Percentiles rank a stretch among this genome's conserved stretches.
These are phyloP conservation scores for Debaryomyces sp. DNA, from an alignment of 1,139 yeast genomes.

Conservation along the genomic window DNA sequence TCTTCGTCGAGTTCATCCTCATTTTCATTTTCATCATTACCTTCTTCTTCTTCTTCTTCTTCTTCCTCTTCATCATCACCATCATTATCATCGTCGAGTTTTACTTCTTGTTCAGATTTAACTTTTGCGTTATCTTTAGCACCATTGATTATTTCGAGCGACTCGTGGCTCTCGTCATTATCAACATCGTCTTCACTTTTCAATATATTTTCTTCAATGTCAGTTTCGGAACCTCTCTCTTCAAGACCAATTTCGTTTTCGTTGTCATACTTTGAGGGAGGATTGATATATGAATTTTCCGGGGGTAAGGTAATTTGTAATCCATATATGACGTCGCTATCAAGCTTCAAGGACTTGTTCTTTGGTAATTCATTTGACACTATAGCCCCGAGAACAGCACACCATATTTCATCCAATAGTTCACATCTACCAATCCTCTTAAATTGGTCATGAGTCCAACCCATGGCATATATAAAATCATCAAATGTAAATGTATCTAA, in stretches of 20 bases:
- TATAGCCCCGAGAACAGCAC: slow-evolving; percentile 56
- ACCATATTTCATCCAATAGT: slow-evolving; percentile 71
- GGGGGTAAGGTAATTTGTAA: slow-evolving; percentile 47
- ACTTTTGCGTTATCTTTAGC: slow-evolving; percentile 1
- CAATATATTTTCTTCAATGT: slow-evolving; percentile 11
- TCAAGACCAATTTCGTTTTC: slow-evolving; percentile 27
- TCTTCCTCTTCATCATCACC: slow-evolving; percentile 19
- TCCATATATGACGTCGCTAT: slow-evolving; percentile 35
- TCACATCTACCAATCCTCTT: slow-evolving; percentile 51
- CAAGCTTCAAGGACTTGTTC: slow-evolving; percentile 19
- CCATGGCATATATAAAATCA: slow-evolving; percentile 68
- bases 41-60: slow-evolving; percentile 17
- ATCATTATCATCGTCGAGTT: slow-evolving; percentile 9
- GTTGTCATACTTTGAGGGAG: slow-evolving; percentile 29
- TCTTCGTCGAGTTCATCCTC: slow-evolving; percentile 21
- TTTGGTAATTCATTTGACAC: slow-evolving; percentile 41
- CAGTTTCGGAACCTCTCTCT: slow-evolving; percentile 8
- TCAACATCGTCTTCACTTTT: slow-evolving; percentile 15
- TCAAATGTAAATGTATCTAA: slow-evolving; percentile 80
- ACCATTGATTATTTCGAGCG: slow-evolving; percentile 6
- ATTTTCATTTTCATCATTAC: slow-evolving; percentile 27
- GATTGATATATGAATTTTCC: slow-evolving; percentile 27
- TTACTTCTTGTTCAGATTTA: not conserved
- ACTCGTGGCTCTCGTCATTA: slow-evolving; percentile 17
- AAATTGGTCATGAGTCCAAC: slow-evolving; percentile 52